A percentile compares a stretch with the other conserved stretches of the same genome.
phyloP scores from a whole-genome alignment of 2,329 filamentous ascomycete genomes.

The Aspergillus awamori region DNA sequence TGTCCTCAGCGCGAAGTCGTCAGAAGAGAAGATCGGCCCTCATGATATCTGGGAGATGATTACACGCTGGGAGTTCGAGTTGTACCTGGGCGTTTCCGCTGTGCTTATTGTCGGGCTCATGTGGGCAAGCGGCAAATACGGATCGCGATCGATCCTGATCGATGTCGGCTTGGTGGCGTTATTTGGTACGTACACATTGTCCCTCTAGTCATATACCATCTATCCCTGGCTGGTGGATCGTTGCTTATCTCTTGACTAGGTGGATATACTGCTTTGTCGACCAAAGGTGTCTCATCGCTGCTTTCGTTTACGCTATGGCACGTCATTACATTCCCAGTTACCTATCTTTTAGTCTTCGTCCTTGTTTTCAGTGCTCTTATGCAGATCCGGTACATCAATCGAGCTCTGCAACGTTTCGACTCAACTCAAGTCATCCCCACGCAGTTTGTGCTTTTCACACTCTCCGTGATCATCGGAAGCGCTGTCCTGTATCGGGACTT shows the following conservation, averaged over 20 bases:
- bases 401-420: slow-evolving; percentile 85
- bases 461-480: slow-evolving; percentile 93
- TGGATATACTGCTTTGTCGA: slow-evolving; percentile 94
- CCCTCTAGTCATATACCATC: not conserved
- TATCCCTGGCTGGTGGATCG: not conserved
- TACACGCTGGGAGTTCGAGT: slow-evolving; percentile 83
- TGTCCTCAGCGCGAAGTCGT: slow-evolving; percentile 84
- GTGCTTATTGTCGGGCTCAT: slow-evolving; percentile 74
- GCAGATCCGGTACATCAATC: slow-evolving; percentile 97
- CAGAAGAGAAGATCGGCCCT: slow-evolving; percentile 88
- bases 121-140: slow-evolving; percentile 80
- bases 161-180: slow-evolving; percentile 91
- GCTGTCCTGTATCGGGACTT: slow-evolving; percentile 95
- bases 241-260: slow-evolving; percentile 53
- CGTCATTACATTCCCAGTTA: slow-evolving; percentile 87
- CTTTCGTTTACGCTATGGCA: slow-evolving; percentile 87
- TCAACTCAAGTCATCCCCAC: slow-evolving; percentile 98
- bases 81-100: slow-evolving; percentile 79
- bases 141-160: slow-evolving; percentile 83
- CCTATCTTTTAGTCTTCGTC: slow-evolving; percentile 79
- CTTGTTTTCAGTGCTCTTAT: slow-evolving; percentile 84
- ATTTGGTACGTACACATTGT: slow-evolving; percentile 65
- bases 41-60: slow-evolving; percentile 90
- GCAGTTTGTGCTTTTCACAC: slow-evolving; percentile 94
- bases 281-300: slow-evolving; percentile 94